Evolutionary conservation across 2,329 filamentous ascomycete genomes (phyloP).

Genomic region (Metarhizium anisopliae): DNA sequence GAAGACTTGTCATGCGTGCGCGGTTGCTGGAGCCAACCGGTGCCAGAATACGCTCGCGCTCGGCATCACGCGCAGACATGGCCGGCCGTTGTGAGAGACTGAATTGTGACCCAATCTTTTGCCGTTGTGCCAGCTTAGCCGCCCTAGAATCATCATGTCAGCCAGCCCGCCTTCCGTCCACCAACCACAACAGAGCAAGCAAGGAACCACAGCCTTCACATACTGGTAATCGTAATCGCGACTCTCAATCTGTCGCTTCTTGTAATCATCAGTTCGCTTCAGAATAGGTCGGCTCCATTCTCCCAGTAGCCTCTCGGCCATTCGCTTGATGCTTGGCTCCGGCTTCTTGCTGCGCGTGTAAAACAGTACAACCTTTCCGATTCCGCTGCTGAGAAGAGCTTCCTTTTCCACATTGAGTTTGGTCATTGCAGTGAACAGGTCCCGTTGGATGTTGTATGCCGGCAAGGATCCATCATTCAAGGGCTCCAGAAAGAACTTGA

Average conservation of each 20-base stretch:
- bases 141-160: slow-evolving; percentile 27
- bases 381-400: slow-evolving; percentile 77
- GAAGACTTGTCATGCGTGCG: slow-evolving; percentile 45
- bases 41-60: slow-evolving; percentile 50
- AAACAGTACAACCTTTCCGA: slow-evolving; percentile 93
- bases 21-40: slow-evolving; percentile 46
- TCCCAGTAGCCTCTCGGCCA: slow-evolving; percentile 83
- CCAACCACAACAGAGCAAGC: neutral
- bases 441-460: slow-evolving; percentile 94
- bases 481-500: slow-evolving; percentile 95
- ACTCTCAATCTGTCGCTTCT: slow-evolving; percentile 64
- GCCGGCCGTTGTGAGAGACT: slow-evolving; percentile 41
- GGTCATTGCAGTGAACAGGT: slow-evolving; percentile 74
- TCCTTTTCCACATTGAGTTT: slow-evolving; percentile 88
- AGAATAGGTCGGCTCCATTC: slow-evolving; percentile 96
- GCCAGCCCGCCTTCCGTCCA: neutral
- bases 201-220: neutral
- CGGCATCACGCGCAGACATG: slow-evolving; percentile 36
- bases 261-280: slow-evolving; percentile 89
- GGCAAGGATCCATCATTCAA: slow-evolving; percentile 89
- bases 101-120: slow-evolving; percentile 38
- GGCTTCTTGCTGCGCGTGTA: slow-evolving; percentile 93
- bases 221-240: slow-evolving; percentile 57
- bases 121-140: slow-evolving; percentile 42
- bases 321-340: slow-evolving; percentile 81